Conservation (phyloP, 805 yeast species). For the Yarrowia keelungensis region DNA sequence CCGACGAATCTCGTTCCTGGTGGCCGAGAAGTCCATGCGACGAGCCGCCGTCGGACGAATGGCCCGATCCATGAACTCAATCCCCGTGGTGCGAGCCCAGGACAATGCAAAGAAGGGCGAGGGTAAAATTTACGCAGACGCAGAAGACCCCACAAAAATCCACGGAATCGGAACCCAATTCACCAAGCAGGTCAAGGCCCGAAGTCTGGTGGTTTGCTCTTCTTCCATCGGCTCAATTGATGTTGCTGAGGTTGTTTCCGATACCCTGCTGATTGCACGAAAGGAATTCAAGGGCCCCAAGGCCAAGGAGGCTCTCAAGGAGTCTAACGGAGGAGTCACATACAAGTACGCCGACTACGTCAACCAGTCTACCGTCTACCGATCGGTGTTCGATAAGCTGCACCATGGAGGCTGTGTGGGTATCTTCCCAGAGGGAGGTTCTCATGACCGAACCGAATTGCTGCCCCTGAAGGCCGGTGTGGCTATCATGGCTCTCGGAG, state of each 20-base stretch:
- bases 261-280: slow-evolving; percentile 69
- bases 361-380: slow-evolving; percentile 84
- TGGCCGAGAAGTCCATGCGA: slow-evolving; percentile 80
- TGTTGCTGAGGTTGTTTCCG: slow-evolving; percentile 69
- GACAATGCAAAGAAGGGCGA: slow-evolving; percentile 73
- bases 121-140: slow-evolving; percentile 69
- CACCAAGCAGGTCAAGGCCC: slow-evolving; percentile 63
- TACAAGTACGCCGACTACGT: slow-evolving; percentile 82
- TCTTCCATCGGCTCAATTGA: slow-evolving; percentile 78
- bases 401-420: slow-evolving; percentile 84
- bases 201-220: slow-evolving; percentile 79
- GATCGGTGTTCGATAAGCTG: slow-evolving; percentile 82
- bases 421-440: slow-evolving; percentile 97
- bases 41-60: slow-evolving; percentile 74
- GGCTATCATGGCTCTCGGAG: slow-evolving; percentile 97
- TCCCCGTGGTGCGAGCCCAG: slow-evolving; percentile 93
- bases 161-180: slow-evolving; percentile 74
- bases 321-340: slow-evolving; percentile 54
- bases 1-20: slow-evolving; percentile 77
- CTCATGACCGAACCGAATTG: slow-evolving; percentile 91
- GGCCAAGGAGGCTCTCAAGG: slow-evolving; percentile 55
- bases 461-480: slow-evolving; percentile 96
- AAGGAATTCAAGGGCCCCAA: slow-evolving; percentile 70
- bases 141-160: slow-evolving; percentile 58
- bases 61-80: slow-evolving; percentile 77